A percentile compares a stretch with the other conserved stretches of the same genome.
Evolutionary conservation across 2,329 filamentous ascomycete species (phyloP).

Genomic region (Fusarium veterinarium): DNA sequence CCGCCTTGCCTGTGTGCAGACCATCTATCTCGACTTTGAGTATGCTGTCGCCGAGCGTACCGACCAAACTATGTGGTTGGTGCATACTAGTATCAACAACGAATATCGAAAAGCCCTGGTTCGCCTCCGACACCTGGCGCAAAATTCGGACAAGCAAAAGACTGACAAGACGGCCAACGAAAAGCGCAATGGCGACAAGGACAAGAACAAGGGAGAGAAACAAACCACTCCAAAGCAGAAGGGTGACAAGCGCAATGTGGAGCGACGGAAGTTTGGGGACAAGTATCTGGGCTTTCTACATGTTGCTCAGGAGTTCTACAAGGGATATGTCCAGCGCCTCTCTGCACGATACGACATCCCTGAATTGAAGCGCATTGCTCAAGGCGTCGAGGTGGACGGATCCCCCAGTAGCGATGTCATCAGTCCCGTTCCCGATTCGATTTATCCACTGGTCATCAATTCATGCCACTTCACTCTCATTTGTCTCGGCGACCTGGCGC

Average conservation of each 20-base stretch:
- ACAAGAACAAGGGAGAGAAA: constrained; percentile 42
- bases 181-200: constrained; percentile 43
- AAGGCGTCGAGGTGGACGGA: constrained; percentile 54
- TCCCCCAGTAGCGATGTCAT: constrained; percentile 51
- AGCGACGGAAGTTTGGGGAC: constrained; percentile 82
- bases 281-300: constrained; percentile 88
- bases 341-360: constrained; percentile 68
- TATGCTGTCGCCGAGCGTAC: constrained; percentile 71
- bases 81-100: constrained; percentile 80
- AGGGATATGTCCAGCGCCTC: constrained; percentile 83
- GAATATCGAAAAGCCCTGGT: constrained; percentile 79
- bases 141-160: constrained; percentile 65
- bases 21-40: constrained; percentile 78
- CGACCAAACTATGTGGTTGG: constrained; percentile 81
- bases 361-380: constrained; percentile 59
- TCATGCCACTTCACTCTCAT: constrained; percentile 88
- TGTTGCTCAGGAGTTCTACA: constrained; percentile 88
- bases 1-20: constrained; percentile 76
- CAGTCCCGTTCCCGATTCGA: constrained; percentile 58
- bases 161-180: constrained; percentile 39
- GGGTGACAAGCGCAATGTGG: constrained; percentile 55
- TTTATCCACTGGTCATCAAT: constrained; percentile 71
- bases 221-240: constrained; percentile 40
- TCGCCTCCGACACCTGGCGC: constrained; percentile 62
- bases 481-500: constrained; percentile 87